phyloP scores from a whole-genome alignment of 345 rosid genomes.

The Melastoma malabathricum region DNA sequence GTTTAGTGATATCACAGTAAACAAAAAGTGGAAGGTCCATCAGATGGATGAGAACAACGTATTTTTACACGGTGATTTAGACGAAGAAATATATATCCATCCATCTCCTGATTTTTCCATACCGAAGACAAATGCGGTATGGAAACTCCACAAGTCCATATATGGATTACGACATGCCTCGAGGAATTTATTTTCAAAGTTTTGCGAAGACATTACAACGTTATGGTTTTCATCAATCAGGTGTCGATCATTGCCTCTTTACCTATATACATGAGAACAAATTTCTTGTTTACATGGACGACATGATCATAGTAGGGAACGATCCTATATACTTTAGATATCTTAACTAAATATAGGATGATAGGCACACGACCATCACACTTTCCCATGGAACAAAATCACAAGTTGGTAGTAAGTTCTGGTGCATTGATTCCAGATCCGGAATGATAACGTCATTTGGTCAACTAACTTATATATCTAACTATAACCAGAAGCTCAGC shows the following conservation, averaged over 20 bases:
- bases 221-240: neutral
- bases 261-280: neutral
- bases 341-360: neutral
- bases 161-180: constrained; percentile 2
- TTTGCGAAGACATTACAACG: neutral
- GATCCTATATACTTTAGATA: neutral
- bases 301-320: neutral
- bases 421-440: neutral
- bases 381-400: neutral
- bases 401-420: neutral
- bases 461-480: neutral
- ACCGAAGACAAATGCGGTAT: neutral
- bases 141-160: neutral
- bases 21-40: neutral
- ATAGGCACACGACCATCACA: neutral
- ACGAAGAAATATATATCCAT: neutral
- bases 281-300: neutral
- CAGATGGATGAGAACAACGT: neutral
- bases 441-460: neutral
- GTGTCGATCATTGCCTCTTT: neutral
- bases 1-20: too few species aligned
- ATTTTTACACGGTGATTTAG: neutral
- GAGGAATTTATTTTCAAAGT: neutral
- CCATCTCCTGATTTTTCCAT: too few species aligned
- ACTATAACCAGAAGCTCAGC: too few species aligned